Evolutionary conservation across 2,329 filamentous ascomycete species (phyloP).

Genomic region (Didymosphaeria variabile): DNA sequence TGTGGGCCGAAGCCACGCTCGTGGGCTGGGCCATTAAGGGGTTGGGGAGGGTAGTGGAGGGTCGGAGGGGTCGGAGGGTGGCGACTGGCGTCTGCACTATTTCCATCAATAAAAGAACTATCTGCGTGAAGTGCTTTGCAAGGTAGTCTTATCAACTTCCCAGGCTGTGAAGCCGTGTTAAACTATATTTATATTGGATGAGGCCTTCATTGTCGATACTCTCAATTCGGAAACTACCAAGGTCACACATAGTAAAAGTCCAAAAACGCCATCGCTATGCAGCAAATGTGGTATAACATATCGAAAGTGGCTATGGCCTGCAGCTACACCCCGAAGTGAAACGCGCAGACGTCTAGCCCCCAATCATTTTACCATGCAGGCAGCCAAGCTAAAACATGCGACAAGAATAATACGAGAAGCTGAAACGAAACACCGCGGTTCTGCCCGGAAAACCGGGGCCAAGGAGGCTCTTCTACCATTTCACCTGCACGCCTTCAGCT

Average conservation of each 20-base stretch:
- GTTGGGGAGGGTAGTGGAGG: too few species aligned
- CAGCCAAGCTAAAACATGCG: not conserved
- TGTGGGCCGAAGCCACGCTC: too few species aligned
- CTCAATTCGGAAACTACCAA: not conserved
- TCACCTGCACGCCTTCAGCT: conserved; percentile 21
- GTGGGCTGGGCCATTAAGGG: too few species aligned
- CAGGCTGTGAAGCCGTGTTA: too few species aligned
- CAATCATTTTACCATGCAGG: not conserved
- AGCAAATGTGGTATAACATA: not conserved
- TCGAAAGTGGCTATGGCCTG: not conserved
- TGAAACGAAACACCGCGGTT: not conserved
- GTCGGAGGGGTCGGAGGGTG: too few species aligned
- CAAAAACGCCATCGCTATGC: not conserved
- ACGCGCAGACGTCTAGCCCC: not conserved
- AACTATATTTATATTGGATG: too few species aligned
- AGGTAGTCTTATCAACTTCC: too few species aligned
- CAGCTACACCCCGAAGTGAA: not conserved
- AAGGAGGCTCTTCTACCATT: conserved; percentile 6
- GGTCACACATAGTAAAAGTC: not conserved
- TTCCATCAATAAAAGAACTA: too few species aligned
- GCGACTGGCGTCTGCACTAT: too few species aligned
- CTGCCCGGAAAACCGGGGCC: not conserved
- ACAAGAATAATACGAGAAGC: not conserved
- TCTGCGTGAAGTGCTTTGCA: too few species aligned
- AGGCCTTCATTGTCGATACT: too few species aligned